phyloP scores from a whole-genome alignment of 2,329 filamentous ascomycete genomes.

The Epichloe brachyelytri region DNA sequence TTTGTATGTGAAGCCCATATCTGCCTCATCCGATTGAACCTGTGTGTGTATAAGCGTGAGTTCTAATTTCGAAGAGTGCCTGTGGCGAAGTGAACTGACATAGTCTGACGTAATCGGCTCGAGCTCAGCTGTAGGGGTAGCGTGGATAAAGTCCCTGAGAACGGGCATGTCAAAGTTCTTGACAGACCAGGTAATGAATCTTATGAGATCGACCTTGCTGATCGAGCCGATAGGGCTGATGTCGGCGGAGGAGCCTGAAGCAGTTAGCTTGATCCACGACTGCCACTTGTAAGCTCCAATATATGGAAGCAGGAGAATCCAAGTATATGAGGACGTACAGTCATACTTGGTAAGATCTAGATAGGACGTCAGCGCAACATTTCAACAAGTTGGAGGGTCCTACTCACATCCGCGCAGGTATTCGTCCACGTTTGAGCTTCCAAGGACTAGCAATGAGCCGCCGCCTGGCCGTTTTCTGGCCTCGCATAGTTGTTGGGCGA shows the following conservation, averaged over 20 bases:
- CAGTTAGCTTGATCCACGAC: background rate
- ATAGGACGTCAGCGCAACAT: background rate
- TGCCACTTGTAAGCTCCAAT: background rate
- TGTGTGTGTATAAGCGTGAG: background rate
- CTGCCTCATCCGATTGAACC: constrained; percentile 25
- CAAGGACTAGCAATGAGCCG: constrained; percentile 15
- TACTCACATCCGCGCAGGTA: constrained; percentile 8
- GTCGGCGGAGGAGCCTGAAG: constrained; percentile 27
- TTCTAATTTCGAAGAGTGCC: constrained; percentile 8
- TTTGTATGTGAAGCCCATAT: constrained; percentile 31
- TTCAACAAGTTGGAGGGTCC: background rate
- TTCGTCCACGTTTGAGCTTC: constrained; percentile 17
- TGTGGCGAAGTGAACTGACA: constrained; percentile 3
- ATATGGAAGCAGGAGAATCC: background rate
- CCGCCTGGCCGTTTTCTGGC: constrained; percentile 12
- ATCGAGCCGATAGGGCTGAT: constrained; percentile 15
- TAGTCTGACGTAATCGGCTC: constrained; percentile 26
- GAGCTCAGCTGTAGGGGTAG: constrained; percentile 40
- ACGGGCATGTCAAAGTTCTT: constrained; percentile 46
- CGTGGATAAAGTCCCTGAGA: constrained; percentile 47
- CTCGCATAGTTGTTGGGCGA: constrained; percentile 26
- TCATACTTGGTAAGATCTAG: constrained; percentile 22
- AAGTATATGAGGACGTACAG: constrained; percentile 5
- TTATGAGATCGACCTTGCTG: constrained; percentile 49
- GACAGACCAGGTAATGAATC: constrained; percentile 47